These are phyloP conservation scores for Ananas comosus DNA, from an alignment of 176 grass and related monocot species.

Conservation along the genomic window DNA sequence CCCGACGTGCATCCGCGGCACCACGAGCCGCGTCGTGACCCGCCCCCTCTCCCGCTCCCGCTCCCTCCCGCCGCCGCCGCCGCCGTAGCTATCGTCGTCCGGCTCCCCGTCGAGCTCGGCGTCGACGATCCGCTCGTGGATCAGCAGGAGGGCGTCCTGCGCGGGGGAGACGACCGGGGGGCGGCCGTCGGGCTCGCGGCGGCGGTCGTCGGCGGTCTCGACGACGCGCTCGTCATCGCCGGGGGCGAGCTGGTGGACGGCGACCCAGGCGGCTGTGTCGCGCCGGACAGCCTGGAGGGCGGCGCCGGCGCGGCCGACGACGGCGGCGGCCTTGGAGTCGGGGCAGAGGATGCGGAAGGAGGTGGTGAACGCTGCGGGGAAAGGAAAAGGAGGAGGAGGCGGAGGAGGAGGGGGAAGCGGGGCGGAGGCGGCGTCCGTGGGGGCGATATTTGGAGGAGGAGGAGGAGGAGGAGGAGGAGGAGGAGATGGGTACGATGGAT, in stretches of 20 bases:
- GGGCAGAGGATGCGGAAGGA: slow-evolving; percentile 91
- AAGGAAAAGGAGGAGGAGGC: neutral
- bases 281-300: slow-evolving; percentile 36
- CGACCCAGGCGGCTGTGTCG: slow-evolving; percentile 69
- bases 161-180: slow-evolving; percentile 75
- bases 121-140: slow-evolving; percentile 82
- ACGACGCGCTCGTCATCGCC: slow-evolving; percentile 65
- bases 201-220: slow-evolving; percentile 57
- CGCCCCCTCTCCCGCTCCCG: slow-evolving; percentile 55
- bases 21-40: slow-evolving; percentile 64
- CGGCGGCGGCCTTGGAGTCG: slow-evolving; percentile 57
- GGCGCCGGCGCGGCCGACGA: slow-evolving; percentile 36
- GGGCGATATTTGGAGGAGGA: slow-evolving; percentile 56
- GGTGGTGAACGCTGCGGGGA: slow-evolving; percentile 28
- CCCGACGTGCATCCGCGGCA: slow-evolving; percentile 69
- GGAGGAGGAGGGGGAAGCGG: slow-evolving; percentile 17
- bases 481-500: slow-evolving; percentile 35
- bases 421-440: slow-evolving; percentile 34
- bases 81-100: slow-evolving; percentile 35
- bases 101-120: slow-evolving; percentile 49
- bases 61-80: slow-evolving; percentile 21
- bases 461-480: slow-evolving; percentile 10
- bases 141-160: slow-evolving; percentile 73
- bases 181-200: slow-evolving; percentile 54
- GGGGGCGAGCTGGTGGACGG: slow-evolving; percentile 40